Evolutionary conservation across 768 basidiomycete genomes (phyloP), one percentile per base, ranked within the genome.

Genomic region (Cyclocybe cylindracea): DNA sequence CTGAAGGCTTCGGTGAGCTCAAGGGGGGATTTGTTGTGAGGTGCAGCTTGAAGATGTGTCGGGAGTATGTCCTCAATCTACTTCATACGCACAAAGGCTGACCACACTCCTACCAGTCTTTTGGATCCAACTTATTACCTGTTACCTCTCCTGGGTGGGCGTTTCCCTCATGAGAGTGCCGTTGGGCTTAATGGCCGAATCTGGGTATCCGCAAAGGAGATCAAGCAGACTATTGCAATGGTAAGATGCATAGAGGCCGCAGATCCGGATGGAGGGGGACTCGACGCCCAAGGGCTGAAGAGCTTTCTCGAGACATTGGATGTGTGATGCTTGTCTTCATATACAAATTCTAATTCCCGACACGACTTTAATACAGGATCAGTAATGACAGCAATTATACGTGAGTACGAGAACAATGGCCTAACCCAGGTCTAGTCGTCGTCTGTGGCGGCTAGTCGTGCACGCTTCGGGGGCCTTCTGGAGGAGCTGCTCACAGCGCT

Each of bases 1-100:
- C 94, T 1, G 91, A 92, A 53, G 96, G 94, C 0, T 98, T 91
- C 60, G 97, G 97, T 1, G 94, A 95, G 59, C 78, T 99, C 35
- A 94, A 91, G 57, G 90, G 87, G 7, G 96, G 96, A 1, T 89
- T 96, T 61, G 64, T 97, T 54, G 76, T 89, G 7, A 78, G 82
- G 34, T 91, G 90, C 61, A 93, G 92, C 61, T 71, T 98, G 40
- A 85, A 86, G 54, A 85, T 93, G 80, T 91, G 88, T 69, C 81
- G 95, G 71, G 76, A 84, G 96, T 96, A 61, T 68, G 89, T 76
- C 36, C 40, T 51, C 36, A 42, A 5, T n/a, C 50, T 40, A 36
- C 29, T 16, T 18, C 40, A n/a, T 10, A 24, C 29, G 8, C 33
- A 29, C 36, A 39, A 57, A 46, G 39, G 24, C 37, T 40, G 35